These are phyloP conservation scores for Monilinia aucupariae DNA, from an alignment of 2,329 filamentous ascomycete genomes.

Conservation along the genomic window DNA sequence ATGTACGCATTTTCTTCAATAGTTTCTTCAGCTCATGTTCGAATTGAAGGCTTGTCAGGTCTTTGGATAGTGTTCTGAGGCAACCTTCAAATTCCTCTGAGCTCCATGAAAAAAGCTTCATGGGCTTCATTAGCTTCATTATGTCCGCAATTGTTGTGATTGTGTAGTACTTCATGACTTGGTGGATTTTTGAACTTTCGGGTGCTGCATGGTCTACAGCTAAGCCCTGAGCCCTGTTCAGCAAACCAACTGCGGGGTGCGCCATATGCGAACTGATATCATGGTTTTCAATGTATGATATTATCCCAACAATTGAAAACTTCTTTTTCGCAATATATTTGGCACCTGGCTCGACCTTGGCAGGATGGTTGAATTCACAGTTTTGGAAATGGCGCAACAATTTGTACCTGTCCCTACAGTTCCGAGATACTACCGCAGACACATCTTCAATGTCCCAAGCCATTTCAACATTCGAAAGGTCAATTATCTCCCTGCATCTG, in stretches of 20 bases:
- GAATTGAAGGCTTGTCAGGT: background rate
- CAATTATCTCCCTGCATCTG: background rate
- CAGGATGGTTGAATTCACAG: background rate
- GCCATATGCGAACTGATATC: background rate
- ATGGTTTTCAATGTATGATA: background rate
- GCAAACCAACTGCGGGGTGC: conserved; percentile 12
- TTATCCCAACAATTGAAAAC: background rate
- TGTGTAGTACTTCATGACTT: conserved; percentile 16
- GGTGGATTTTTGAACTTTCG: conserved; percentile 1
- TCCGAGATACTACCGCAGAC: background rate
- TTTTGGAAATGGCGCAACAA: background rate
- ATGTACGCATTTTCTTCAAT: background rate
- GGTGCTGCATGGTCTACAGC: background rate
- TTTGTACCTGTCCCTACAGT: background rate
- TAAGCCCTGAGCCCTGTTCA: conserved; percentile 5
- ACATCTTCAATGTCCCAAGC: background rate
- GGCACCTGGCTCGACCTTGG: background rate
- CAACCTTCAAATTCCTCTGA: background rate
- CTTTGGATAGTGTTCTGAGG: conserved; percentile 13
- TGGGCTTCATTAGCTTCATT: conserved; percentile 8
- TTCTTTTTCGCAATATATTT: background rate
- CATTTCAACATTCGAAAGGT: background rate
- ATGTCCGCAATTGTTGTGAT: conserved; percentile 15
- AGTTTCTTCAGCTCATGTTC: background rate
- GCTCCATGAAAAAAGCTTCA: background rate